phyloP scores from a whole-genome alignment of 1,139 yeast species.

The Trichomonascaceae sp. region DNA sequence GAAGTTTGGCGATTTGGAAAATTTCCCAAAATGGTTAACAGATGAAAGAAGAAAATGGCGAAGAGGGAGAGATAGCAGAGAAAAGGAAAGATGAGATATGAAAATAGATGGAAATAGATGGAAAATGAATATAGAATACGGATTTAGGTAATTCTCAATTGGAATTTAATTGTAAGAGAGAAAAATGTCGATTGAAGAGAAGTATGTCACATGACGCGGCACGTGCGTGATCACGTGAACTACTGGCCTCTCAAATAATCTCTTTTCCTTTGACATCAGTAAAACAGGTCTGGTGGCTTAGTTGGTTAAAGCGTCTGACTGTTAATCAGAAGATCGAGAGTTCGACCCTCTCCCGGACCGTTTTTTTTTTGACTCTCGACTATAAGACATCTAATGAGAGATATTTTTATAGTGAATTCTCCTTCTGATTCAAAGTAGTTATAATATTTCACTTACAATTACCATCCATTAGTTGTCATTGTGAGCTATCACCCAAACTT shows the following conservation, averaged over 20 bases:
- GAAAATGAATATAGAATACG: no score
- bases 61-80: neutral
- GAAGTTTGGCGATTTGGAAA: neutral
- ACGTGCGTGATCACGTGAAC: no score
- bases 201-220: no score
- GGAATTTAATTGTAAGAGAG: no score
- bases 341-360: slow-evolving; percentile 17
- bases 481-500: neutral
- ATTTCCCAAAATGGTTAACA: slow-evolving; percentile 1
- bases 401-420: neutral
- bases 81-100: neutral
- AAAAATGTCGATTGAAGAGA: no score
- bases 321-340: slow-evolving; percentile 17
- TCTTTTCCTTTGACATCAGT: neutral
- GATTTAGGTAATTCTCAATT: no score
- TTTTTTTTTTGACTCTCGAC: slow-evolving; percentile 3
- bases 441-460: neutral
- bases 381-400: neutral
- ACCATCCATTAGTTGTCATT: neutral
- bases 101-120: neutral
- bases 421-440: neutral
- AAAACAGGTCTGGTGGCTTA: slow-evolving; percentile 12
- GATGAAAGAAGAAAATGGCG: neutral
- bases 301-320: slow-evolving; percentile 17
- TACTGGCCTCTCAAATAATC: neutral